A percentile compares a stretch with the other conserved stretches of the same genome.
Conservation (phyloP, 2,329 filamentous ascomycete genomes). For the Fusarium protoensiforme region DNA sequence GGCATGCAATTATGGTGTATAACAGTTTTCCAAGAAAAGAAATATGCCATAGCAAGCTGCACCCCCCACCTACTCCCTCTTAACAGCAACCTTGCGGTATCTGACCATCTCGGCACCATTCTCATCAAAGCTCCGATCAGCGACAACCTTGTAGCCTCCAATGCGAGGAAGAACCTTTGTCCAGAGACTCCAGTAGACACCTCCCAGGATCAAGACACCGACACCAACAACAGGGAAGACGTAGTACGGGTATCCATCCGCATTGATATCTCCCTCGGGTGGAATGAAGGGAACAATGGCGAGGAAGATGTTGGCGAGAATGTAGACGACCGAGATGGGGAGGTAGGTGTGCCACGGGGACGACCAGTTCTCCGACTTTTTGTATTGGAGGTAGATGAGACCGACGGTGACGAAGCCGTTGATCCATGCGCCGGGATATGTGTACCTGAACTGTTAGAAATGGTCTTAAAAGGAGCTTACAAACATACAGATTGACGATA, state of each 20-base stretch:
- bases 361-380: slow-evolving; percentile 62
- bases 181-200: slow-evolving; percentile 64
- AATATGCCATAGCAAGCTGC: neutral
- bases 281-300: slow-evolving; percentile 66
- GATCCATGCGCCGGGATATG: slow-evolving; percentile 65
- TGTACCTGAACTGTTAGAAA: slow-evolving; percentile 48
- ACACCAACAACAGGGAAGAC: slow-evolving; percentile 67
- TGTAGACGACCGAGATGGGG: slow-evolving; percentile 59
- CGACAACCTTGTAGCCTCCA: slow-evolving; percentile 61
- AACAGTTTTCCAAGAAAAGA: neutral
- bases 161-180: slow-evolving; percentile 60
- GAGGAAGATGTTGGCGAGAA: slow-evolving; percentile 64
- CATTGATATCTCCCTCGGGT: slow-evolving; percentile 58
- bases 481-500: slow-evolving; percentile 61
- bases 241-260: slow-evolving; percentile 65
- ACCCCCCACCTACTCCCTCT: slow-evolving; percentile 16
- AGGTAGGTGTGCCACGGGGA: slow-evolving; percentile 64
- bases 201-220: slow-evolving; percentile 61
- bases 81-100: slow-evolving; percentile 51
- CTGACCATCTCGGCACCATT: slow-evolving; percentile 53
- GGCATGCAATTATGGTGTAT: neutral
- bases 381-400: slow-evolving; percentile 63
- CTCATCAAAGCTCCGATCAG: slow-evolving; percentile 55
- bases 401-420: slow-evolving; percentile 62
- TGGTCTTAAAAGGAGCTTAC: rapidly evolving